These are phyloP conservation scores for Dissophora globulifera DNA, from an alignment of 192 early-diverging fungal species.

Conservation along the genomic window DNA sequence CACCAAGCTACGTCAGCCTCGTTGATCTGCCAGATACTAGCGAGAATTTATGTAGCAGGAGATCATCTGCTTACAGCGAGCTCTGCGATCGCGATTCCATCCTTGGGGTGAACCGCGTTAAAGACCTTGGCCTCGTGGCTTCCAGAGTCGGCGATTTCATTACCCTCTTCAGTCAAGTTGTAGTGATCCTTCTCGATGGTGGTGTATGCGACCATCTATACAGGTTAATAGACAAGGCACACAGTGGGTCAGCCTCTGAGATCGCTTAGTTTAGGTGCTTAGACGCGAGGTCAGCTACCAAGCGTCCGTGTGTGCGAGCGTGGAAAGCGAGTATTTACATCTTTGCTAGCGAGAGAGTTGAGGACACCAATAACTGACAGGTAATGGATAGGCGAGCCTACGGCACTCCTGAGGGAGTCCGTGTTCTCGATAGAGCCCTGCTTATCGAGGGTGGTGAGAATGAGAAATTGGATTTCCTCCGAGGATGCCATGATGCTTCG, in stretches of 20 bases:
- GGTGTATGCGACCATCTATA: slow-evolving; percentile 83
- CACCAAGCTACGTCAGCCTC: no score
- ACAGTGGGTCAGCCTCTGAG: no score
- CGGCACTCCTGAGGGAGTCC: slow-evolving; percentile 61
- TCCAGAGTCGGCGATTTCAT: slow-evolving; percentile 84
- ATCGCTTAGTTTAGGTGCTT: no score
- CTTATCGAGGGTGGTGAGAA: slow-evolving; percentile 77
- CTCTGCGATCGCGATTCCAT: slow-evolving; percentile 88
- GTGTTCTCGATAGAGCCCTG: slow-evolving; percentile 78
- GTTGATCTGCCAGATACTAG: no score
- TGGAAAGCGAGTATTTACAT: slow-evolving; percentile 64
- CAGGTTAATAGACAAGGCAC: slow-evolving; percentile 16
- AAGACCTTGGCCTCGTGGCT: slow-evolving; percentile 96
- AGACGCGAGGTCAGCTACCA: not conserved
- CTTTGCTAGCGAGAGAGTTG: slow-evolving; percentile 85
- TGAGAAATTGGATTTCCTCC: slow-evolving; percentile 62
- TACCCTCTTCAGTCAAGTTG: slow-evolving; percentile 89
- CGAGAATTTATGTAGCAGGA: no score
- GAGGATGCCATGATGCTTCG: slow-evolving; percentile 45
- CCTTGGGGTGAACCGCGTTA: slow-evolving; percentile 80
- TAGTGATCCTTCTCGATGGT: slow-evolving; percentile 84
- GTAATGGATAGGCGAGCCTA: slow-evolving; percentile 73
- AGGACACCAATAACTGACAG: slow-evolving; percentile 81
- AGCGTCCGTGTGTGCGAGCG: not conserved
- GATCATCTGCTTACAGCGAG: slow-evolving; percentile 75